Evolutionary conservation across 768 basidiomycete genomes (phyloP).

Genomic region (Daedalea quercina): DNA sequence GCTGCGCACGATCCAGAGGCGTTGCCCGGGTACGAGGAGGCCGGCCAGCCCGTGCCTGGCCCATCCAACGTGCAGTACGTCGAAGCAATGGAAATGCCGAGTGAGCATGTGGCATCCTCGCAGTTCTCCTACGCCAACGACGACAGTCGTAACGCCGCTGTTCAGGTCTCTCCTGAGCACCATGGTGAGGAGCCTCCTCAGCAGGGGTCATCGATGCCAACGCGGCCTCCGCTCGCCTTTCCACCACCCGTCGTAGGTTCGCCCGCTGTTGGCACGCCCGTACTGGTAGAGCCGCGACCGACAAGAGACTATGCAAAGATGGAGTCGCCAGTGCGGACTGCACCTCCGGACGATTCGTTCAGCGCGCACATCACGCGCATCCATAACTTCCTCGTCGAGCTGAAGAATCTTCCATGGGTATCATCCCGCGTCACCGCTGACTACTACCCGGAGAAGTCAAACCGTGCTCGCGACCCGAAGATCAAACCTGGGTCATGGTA

Average conservation of each 20-base stretch:
- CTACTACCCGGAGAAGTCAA: slow-evolving; percentile 24
- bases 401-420: slow-evolving; percentile 32
- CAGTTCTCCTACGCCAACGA: background rate
- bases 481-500: slow-evolving; percentile 21
- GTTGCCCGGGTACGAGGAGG: slow-evolving; percentile 12
- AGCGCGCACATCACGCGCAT: slow-evolving; percentile 23
- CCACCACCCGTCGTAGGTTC: slow-evolving; percentile 4
- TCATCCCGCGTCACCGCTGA: slow-evolving; percentile 27
- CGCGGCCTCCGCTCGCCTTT: slow-evolving; percentile 1
- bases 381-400: slow-evolving; percentile 24
- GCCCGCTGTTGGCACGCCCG: slow-evolving; percentile 15
- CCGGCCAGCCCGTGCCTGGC: slow-evolving; percentile 10
- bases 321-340: slow-evolving; percentile 18
- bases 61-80: slow-evolving; percentile 13
- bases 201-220: background rate
- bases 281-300: slow-evolving; percentile 22
- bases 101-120: background rate
- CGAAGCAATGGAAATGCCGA: slow-evolving; percentile 7
- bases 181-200: background rate
- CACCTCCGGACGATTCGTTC: slow-evolving; percentile 22
- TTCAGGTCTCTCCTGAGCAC: slow-evolving; percentile 2
- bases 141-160: background rate
- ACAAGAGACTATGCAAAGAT: slow-evolving; percentile 31
- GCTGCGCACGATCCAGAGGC: background rate
- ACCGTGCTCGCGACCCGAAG: slow-evolving; percentile 15